Base-by-base conservation (phyloP, 2,329 filamentous ascomycete genomes). In the Aureobasidium uvarum region DNA sequence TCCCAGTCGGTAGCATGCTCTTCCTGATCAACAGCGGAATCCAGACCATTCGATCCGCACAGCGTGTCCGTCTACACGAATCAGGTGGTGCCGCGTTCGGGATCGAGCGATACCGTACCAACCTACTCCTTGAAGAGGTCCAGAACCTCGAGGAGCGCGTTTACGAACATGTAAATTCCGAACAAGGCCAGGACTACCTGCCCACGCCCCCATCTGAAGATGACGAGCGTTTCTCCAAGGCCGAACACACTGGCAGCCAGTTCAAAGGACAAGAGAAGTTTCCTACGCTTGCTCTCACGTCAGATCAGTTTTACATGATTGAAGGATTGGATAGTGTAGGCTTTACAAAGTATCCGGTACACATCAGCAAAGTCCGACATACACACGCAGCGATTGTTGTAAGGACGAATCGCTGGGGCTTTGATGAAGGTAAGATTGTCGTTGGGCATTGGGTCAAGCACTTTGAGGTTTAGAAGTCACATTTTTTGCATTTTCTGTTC, bases 321-420 rank as follows among this genome's bases (percentile, higher is more conserved):
- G 83, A 89, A 36, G 85, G 86, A 11, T 80, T 98, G 56, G 87
- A 98, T 69, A 75, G 79, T 5, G 78, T 87, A 0, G 84, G 84
- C 3, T 84, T 85, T 72, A 80, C 77, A 50, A 87, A 86, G 70
- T 85, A 83, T 69, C 83, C 83, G 0, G 84, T 93, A 3, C 88
- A 89, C 77, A 93, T 95, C 45, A 89, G 89, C 69, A 89, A 92
- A 6, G 83, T 86, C 64, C 79, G 82, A n/a, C 91, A 96, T 74
- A 91, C 86, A 67, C 94, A 98, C 76, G 94, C 93, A 0, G 93
- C 93, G 3, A 96, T 98, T 55, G 91, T 98, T 68, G 87, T 96
- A 41, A 85, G 94, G 43, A 85, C 81, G 68, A 85, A 89, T 45
- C 87, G 86, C 73, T 79, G 83, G 60, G 79, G 77, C 0, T 96